Evolutionary conservation across 768 basidiomycete species (phyloP).

Genomic region (Mrakia hoshinonis): DNA sequence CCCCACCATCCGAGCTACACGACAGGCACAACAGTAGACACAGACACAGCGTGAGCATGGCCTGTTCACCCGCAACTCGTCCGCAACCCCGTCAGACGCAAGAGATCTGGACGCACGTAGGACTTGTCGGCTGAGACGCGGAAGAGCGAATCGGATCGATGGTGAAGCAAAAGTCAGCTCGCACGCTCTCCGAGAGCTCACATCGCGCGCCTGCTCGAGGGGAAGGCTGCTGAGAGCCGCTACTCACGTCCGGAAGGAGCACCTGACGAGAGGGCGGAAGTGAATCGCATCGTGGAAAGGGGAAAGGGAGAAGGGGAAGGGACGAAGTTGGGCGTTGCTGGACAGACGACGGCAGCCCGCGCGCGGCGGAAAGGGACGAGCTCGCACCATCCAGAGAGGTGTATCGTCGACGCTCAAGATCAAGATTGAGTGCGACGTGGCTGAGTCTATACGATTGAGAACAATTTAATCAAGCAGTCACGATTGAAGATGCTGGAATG

Average conservation of each 20-base stretch:
- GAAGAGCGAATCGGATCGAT: conserved; percentile 13
- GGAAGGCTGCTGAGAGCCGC: not conserved
- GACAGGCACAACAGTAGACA: not conserved
- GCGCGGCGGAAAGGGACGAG: no score
- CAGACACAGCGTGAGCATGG: not conserved
- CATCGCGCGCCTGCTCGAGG: not conserved
- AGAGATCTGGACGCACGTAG: not conserved
- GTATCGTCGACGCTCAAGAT: no score
- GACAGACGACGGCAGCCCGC: not conserved
- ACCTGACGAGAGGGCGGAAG: not conserved
- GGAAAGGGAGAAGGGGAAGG: not conserved
- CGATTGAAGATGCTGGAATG: no score
- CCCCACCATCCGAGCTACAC: conserved; percentile 26
- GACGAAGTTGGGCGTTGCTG: not conserved
- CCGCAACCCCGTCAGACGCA: not conserved
- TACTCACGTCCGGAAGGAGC: not conserved
- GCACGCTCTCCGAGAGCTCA: not conserved
- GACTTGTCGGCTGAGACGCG: conserved; percentile 1
- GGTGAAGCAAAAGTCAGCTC: conserved; percentile 4
- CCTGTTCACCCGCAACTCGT: not conserved
- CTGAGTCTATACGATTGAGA: no score
- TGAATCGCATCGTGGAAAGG: conserved; percentile 3
- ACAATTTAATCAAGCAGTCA: no score
- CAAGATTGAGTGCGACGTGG: no score
- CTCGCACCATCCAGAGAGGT: no score